Conservation (phyloP, 768 basidiomycete species). For the Amanita muscaria region DNA sequence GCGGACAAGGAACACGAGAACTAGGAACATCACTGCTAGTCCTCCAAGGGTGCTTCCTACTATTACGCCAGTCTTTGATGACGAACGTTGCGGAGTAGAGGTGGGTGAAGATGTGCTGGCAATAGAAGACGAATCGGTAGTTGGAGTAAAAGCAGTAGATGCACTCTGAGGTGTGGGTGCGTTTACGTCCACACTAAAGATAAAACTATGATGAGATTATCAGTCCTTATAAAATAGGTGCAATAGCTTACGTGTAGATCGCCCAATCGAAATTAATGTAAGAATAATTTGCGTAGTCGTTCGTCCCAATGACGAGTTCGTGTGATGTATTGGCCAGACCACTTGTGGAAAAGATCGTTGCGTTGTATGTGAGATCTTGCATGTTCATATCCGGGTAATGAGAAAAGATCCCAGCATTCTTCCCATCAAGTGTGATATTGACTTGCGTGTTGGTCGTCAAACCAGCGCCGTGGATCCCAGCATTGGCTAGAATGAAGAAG, state of each 20-base stretch:
- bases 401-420: constrained; percentile 10
- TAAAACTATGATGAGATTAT: no score
- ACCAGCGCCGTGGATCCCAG: constrained; percentile 6
- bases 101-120: no score
- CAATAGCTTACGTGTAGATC: no score
- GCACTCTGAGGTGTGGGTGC: not conserved
- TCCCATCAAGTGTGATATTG: constrained; percentile 18
- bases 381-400: constrained; percentile 13
- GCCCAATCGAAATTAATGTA: constrained; percentile 16
- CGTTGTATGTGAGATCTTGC: constrained; percentile 13
- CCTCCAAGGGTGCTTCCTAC: no score
- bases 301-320: constrained; percentile 9
- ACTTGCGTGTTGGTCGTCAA: constrained; percentile 15
- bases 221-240: no score
- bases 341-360: constrained; percentile 12
- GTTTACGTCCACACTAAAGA: not conserved
- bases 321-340: constrained; percentile 9
- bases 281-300: constrained; percentile 6
- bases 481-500: constrained; percentile 12
- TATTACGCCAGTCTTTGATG: no score
- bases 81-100: no score
- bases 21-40: no score
- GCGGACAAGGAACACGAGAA: no score
- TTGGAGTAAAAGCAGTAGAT: not conserved
- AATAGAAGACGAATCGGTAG: no score